Evolutionary conservation across 495 filamentous ascomycete genomes (phyloP), one percentile per base, ranked within the genome.

Genomic region (Penicillium atrosanguineum): DNA sequence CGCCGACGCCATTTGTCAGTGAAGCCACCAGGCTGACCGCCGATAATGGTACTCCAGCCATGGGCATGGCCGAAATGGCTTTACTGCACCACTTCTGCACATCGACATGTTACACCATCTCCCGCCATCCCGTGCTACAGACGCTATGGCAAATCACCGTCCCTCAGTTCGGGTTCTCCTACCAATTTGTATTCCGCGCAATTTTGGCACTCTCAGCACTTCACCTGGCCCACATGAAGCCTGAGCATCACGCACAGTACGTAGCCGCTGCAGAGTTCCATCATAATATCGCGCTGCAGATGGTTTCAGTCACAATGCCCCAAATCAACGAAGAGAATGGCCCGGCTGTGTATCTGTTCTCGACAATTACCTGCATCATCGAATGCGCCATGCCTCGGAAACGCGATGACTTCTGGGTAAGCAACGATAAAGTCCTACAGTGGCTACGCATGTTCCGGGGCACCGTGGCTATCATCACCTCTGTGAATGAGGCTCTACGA

Each of bases 111-210:
- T 50, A 59, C 39, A 54, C 48, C 4, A 45, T 59, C n/a, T 54
- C 59, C 8, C 28, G 44, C 11, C 29, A 50, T 23, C 28, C 46
- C 7, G 25, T 42, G 19, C 6, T 53, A n/a, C 45, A 55, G 20
- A 29, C 47, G 2, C 21, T 58, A 38, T 38, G 36, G n/a, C 11
- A 38, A 38, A 38, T 16, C 36, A 38, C 36, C 36, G 36, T 38
- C 9, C 36, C 36, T 50, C 23, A 38, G 26, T 20, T 20, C 36
- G 75, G 60, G 9, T 64, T 77, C 16, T 41, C 39, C 7, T 71
- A 68, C 31, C 67, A 70, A 41, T 77, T 74, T 56, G 65, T 78
- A 21, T 70, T 79, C 59, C 71, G 72, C 11, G 65, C 70, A 26
- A 69, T 80, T 12, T 64, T 80, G 34, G 69, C 70, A 20, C 50